A percentile compares a stretch with the other conserved stretches of the same genome.
Evolutionary conservation across 805 yeast genomes (phyloP).

Genomic region (Komagataella pseudopastoris): DNA sequence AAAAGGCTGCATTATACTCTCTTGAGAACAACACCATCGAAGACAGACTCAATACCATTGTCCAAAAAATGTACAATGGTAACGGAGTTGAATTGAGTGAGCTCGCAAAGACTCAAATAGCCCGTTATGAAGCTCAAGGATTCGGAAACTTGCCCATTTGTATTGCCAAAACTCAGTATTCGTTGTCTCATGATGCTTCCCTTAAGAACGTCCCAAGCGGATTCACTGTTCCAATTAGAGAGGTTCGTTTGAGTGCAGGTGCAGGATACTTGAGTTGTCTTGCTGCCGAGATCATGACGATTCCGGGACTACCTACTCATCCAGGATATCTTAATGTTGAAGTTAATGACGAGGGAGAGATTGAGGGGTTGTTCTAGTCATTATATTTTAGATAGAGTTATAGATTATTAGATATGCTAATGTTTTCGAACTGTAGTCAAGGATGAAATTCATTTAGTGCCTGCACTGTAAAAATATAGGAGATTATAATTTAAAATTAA

Average conservation of each 20-base stretch:
- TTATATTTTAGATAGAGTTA: background rate
- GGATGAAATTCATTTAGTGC: too few relatives aligned
- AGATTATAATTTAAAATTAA: too few relatives aligned
- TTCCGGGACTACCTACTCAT: conserved; percentile 78
- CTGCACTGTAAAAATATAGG: too few relatives aligned
- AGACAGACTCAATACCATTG: conserved; percentile 53
- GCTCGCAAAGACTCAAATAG: conserved; percentile 58
- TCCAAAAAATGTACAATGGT: conserved; percentile 71
- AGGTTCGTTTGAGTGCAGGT: conserved; percentile 74
- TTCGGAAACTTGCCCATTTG: conserved; percentile 70
- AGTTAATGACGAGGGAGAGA: conserved; percentile 67
- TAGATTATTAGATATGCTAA: background rate
- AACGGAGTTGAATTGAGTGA: conserved; percentile 54
- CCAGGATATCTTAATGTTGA: conserved; percentile 83
- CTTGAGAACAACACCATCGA: conserved; percentile 46
- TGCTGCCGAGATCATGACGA: conserved; percentile 79
- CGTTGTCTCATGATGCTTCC: conserved; percentile 70
- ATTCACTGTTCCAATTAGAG: conserved; percentile 70
- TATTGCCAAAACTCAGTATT: conserved; percentile 78
- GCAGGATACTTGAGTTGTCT: conserved; percentile 78
- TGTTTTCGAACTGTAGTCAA: too few relatives aligned
- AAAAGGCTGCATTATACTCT: conserved; percentile 29
- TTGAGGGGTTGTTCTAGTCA: conserved; percentile 58
- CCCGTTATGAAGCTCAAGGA: conserved; percentile 58
- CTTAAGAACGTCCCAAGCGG: conserved; percentile 78